phyloP scores from a whole-genome alignment of 1,139 yeast genomes.

The Saccharomyces hybrid region DNA sequence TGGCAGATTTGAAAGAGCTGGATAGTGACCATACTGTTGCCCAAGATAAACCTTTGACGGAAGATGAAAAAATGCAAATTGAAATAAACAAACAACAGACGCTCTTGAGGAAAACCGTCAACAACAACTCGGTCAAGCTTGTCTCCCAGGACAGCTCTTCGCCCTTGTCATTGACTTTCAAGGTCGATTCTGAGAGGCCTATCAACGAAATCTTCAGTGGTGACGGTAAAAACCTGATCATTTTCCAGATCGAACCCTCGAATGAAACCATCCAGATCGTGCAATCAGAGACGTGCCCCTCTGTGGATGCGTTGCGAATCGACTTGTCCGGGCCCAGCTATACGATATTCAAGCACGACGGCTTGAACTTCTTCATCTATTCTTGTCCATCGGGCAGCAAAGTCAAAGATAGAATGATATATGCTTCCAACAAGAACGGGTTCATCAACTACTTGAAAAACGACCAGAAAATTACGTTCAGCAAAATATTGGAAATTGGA shows the following conservation, averaged over 20 bases:
- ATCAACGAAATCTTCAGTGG: conserved; percentile 10
- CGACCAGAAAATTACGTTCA: conserved; percentile 32
- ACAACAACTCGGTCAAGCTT: conserved; percentile 16
- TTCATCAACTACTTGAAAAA: conserved; percentile 46
- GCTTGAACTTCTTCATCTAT: conserved; percentile 49
- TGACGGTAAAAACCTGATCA: conserved; percentile 23
- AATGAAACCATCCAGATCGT: conserved; percentile 34
- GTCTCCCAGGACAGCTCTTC: conserved; percentile 28
- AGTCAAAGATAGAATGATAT: conserved; percentile 86
- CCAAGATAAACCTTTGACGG: conserved; percentile 42
- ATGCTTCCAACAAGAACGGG: conserved; percentile 75
- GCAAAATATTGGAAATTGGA: conserved; percentile 55
- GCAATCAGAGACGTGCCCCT: conserved; percentile 14
- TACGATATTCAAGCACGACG: conserved; percentile 40
- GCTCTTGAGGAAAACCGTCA: conserved; percentile 12
- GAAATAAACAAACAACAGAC: conserved; percentile 25
- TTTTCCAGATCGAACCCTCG: conserved; percentile 34
- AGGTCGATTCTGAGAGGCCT: conserved; percentile 24
- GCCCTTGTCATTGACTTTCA: conserved; percentile 25
- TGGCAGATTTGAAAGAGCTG: conserved; percentile 28
- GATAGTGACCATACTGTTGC: conserved; percentile 18
- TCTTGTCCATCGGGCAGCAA: conserved; percentile 87
- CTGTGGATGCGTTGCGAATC: conserved; percentile 31
- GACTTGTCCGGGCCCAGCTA: conserved; percentile 47
- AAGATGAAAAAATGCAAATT: conserved; percentile 43